Evolutionary conservation across 2,329 filamentous ascomycete species (phyloP).

Genomic region (Sarocladium strictum): DNA sequence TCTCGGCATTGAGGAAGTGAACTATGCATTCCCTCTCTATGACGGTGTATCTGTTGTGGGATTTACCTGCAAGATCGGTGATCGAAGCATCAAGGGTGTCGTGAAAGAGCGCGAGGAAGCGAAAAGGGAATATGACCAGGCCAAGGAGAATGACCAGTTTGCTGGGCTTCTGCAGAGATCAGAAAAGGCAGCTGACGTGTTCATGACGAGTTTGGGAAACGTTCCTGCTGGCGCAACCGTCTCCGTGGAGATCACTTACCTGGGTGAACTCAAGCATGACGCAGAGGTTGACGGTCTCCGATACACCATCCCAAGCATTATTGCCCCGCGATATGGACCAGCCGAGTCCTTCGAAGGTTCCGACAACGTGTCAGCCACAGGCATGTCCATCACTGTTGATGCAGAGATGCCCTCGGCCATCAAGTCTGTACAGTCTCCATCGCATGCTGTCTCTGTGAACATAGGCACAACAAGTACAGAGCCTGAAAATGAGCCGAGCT

Average conservation of each 20-base stretch:
- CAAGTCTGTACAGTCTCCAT: constrained; percentile 58
- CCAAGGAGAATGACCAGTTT: constrained; percentile 50
- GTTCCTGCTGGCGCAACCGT: constrained; percentile 53
- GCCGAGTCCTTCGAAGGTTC: constrained; percentile 2
- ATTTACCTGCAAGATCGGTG: constrained; percentile 59
- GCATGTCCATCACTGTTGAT: constrained; percentile 27
- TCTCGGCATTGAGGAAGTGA: constrained; percentile 35
- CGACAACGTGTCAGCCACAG: constrained; percentile 6
- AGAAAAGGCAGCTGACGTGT: constrained; percentile 55
- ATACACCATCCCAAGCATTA: constrained; percentile 61
- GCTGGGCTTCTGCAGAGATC: constrained; percentile 63
- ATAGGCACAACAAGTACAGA: constrained; percentile 45
- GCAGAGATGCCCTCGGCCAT: constrained; percentile 49
- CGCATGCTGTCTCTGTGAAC: constrained; percentile 59
- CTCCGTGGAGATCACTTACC: constrained; percentile 56
- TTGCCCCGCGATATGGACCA: constrained; percentile 60
- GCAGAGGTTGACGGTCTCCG: constrained; percentile 60
- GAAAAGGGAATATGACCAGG: constrained; percentile 51
- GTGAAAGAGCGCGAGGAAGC: constrained; percentile 63
- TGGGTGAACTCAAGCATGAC: constrained; percentile 68
- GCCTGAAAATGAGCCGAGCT: constrained; percentile 37
- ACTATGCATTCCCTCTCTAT: constrained; percentile 66
- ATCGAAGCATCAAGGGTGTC: constrained; percentile 53
- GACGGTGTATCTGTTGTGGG: constrained; percentile 65
- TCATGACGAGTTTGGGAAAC: constrained; percentile 63